Conservation (phyloP, 441 rosid species). For the Populus hybrid region DNA sequence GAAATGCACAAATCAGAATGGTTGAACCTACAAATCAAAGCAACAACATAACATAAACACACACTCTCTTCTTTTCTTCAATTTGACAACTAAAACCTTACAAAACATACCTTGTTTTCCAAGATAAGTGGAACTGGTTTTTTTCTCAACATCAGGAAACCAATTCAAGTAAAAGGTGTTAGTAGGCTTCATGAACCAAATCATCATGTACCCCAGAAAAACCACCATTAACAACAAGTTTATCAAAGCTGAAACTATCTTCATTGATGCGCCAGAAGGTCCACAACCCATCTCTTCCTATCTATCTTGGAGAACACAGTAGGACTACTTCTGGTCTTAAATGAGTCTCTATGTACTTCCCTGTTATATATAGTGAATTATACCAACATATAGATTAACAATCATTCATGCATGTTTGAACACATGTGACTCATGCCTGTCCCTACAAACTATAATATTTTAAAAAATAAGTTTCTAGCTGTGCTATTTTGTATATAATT, state of each 20-base stretch:
- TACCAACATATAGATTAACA: no score
- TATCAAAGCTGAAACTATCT: conserved; percentile 18
- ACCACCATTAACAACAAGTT: conserved; percentile 17
- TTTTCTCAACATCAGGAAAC: conserved; percentile 32
- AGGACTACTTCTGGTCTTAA: no score
- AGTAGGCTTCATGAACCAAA: conserved; percentile 49
- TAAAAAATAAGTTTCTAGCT: no score
- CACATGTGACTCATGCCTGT: no score
- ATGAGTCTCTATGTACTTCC: no score
- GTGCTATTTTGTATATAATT: neutral
- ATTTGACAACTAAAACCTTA: neutral
- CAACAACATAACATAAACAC: neutral
- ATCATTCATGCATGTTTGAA: no score
- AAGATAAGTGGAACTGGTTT: conserved; percentile 31
- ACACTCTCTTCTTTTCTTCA: neutral
- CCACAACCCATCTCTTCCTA: conserved; percentile 9
- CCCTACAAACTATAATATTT: no score
- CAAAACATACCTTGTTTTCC: conserved; percentile 36
- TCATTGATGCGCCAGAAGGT: conserved; percentile 6
- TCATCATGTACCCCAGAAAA: conserved; percentile 42
- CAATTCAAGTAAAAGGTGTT: conserved; percentile 29
- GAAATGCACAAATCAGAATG: no score
- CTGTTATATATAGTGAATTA: no score
- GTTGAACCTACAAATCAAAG: no score
- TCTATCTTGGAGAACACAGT: neutral